phyloP scores from a whole-genome alignment of 345 rosid genomes.

The Erucastrum elatum region DNA sequence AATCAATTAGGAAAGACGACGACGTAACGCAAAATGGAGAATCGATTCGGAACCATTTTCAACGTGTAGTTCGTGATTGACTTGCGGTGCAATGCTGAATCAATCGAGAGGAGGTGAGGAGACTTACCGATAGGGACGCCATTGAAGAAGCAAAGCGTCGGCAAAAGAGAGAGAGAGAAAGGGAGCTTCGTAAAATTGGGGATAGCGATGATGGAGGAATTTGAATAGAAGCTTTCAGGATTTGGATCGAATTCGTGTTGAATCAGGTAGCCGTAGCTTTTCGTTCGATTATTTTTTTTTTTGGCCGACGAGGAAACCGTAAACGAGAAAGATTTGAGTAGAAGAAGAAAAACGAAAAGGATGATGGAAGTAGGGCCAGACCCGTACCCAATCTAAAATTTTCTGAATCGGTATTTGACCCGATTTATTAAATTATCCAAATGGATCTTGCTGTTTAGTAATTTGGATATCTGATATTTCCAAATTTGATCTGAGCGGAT shows the following conservation, averaged over 20 bases:
- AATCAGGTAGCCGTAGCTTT: background rate
- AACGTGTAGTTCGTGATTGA: background rate
- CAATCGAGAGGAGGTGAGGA: constrained; percentile 41
- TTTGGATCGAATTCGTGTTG: background rate
- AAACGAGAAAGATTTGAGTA: constrained; percentile 7
- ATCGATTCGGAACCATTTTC: too few species aligned
- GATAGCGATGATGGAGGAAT: background rate
- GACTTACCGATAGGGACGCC: constrained; percentile 50
- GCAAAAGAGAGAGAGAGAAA: background rate
- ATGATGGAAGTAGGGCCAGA: background rate
- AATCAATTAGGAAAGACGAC: constrained; percentile 21
- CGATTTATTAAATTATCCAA: background rate
- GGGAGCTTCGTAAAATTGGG: background rate
- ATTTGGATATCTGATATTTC: background rate
- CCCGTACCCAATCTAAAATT: background rate
- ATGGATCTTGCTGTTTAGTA: too few species aligned
- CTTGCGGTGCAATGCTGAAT: constrained; percentile 16
- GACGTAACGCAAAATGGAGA: constrained; percentile 17
- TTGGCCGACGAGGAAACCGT: constrained; percentile 17
- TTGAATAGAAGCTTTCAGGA: background rate
- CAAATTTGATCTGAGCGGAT: background rate
- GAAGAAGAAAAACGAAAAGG: background rate
- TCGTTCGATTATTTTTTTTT: constrained; percentile 5
- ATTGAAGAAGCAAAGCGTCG: constrained; percentile 38
- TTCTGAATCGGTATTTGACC: background rate